A percentile compares a stretch with the other conserved stretches of the same genome.
Conservation (phyloP, 1,284 basidiomycete species). For the Heterobasidion parviporum region DNA sequence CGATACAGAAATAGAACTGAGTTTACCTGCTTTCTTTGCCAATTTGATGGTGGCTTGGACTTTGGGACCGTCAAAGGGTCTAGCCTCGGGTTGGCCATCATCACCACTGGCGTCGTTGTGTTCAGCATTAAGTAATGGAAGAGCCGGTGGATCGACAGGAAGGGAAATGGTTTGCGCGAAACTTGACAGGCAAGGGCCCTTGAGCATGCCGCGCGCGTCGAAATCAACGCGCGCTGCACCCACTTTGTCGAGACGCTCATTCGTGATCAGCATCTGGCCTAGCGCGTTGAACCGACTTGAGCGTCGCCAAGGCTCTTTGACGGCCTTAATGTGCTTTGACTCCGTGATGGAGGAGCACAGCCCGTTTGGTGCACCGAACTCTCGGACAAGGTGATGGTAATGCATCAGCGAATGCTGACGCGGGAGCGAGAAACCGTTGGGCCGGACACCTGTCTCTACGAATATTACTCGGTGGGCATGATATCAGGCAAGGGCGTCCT, state of each 20-base stretch:
- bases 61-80: no score
- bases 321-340: constrained; percentile 16
- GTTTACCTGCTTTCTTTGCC: no score
- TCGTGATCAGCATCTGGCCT: constrained; percentile 17
- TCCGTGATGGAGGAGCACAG: constrained; percentile 19
- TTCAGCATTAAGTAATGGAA: no score
- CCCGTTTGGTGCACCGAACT: constrained; percentile 14
- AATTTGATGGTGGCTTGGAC: no score
- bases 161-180: no score
- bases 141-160: no score
- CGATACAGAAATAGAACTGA: no score
- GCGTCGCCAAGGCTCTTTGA: constrained; percentile 17
- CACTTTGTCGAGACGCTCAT: constrained; percentile 12
- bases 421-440: constrained; percentile 10
- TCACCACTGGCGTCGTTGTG: no score
- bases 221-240: not conserved
- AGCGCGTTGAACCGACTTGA: constrained; percentile 13
- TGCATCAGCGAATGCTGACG: constrained; percentile 13
- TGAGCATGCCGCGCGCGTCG: not conserved
- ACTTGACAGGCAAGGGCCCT: not conserved
- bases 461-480: constrained; percentile 11
- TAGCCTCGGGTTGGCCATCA: no score
- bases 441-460: constrained; percentile 5
- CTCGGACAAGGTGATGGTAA: constrained; percentile 5
- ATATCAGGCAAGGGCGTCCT: constrained; percentile 6